A percentile compares a stretch with the other conserved stretches of the same genome.
Conservation (phyloP, 2,329 filamentous ascomycete species). For the Venturiaceae sp. region DNA sequence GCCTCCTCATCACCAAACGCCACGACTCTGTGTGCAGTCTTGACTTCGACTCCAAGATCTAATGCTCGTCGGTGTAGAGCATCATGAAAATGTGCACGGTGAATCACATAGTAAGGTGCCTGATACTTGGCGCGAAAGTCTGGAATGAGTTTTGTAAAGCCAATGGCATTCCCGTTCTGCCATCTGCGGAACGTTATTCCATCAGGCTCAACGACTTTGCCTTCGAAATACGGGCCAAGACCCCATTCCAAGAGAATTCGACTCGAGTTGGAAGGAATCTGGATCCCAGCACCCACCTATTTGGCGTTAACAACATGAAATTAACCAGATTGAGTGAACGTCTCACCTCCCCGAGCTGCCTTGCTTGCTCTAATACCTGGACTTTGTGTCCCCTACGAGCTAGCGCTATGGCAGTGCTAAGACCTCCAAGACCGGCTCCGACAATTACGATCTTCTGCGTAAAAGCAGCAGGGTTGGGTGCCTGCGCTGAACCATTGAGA, state of each 20-base stretch:
- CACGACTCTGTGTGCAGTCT: not conserved
- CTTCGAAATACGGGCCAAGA: slow-evolving; percentile 17
- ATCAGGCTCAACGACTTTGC: slow-evolving; percentile 19
- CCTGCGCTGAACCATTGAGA: not conserved
- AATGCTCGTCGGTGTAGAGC: slow-evolving; percentile 16
- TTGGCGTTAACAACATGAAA: not conserved
- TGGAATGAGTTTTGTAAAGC: slow-evolving; percentile 21
- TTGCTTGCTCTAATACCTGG: slow-evolving; percentile 17
- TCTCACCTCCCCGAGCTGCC: not conserved
- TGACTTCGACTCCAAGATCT: slow-evolving; percentile 1
- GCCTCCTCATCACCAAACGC: not conserved
- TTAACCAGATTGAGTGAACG: no score
- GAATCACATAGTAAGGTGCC: slow-evolving; percentile 21
- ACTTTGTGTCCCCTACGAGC: slow-evolving; percentile 13
- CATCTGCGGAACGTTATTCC: slow-evolving; percentile 27
- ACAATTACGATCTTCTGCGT: slow-evolving; percentile 17
- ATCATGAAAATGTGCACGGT: slow-evolving; percentile 24
- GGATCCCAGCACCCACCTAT: slow-evolving; percentile 30
- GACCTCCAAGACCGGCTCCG: slow-evolving; percentile 21
- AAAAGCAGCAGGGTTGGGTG: not conserved
- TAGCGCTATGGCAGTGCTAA: slow-evolving; percentile 19
- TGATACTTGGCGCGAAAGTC: slow-evolving; percentile 21
- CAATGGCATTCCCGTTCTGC: slow-evolving; percentile 22
- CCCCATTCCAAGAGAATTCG: slow-evolving; percentile 23
- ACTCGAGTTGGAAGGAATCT: slow-evolving; percentile 28